Evolutionary conservation across 176 grass and related monocot genomes (phyloP).

Genomic region (Zea luxurians): DNA sequence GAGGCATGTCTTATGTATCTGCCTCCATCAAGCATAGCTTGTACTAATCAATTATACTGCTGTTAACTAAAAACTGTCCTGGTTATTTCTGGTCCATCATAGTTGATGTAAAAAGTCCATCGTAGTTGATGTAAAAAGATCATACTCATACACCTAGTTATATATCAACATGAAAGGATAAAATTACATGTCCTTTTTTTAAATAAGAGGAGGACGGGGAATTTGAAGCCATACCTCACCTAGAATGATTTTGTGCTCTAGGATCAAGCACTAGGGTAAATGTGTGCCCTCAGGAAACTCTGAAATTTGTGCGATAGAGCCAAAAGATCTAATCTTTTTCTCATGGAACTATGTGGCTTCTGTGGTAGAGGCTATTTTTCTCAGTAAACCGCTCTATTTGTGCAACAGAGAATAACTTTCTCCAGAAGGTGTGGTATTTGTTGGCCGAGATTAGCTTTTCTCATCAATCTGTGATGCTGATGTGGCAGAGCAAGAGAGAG

Average conservation of each 20-base stretch:
- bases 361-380: neutral
- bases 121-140: neutral
- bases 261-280: neutral
- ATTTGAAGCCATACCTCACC: neutral
- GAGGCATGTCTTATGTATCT: slow-evolving; percentile 34
- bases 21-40: slow-evolving; percentile 28
- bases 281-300: neutral
- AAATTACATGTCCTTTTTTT: neutral
- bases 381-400: neutral
- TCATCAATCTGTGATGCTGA: slow-evolving; percentile 22
- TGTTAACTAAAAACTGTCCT: neutral
- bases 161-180: neutral
- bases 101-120: neutral
- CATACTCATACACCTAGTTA: neutral
- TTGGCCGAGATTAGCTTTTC: neutral
- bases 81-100: slow-evolving; percentile 4
- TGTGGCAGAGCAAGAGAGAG: slow-evolving; percentile 72
- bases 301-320: neutral
- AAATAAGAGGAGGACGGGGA: neutral
- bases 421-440: neutral
- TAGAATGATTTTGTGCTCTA: neutral
- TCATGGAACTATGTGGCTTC: neutral
- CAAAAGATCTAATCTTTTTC: neutral
- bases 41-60: neutral
- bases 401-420: neutral